Evolutionary conservation across 1,139 yeast genomes (phyloP), one percentile per base, ranked within the genome.

Genomic region (Hemisphaericaspora lyxosophila): DNA sequence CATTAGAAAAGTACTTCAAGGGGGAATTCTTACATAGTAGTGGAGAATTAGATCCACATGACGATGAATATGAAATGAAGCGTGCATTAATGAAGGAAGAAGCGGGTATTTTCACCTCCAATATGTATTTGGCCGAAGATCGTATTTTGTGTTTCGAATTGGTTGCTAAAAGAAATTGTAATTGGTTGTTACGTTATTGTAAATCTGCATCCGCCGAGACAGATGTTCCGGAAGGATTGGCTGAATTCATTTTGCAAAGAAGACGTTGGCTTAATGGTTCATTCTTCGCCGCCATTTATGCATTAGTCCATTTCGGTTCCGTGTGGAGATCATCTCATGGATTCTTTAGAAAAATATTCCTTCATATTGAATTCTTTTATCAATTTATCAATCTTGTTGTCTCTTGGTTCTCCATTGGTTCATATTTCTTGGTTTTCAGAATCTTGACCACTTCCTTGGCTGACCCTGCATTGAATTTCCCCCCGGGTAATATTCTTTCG

Each of bases 331-430:
- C 74, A 5, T 57, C 72, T 7, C 77, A 71, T 54, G 60, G 72
- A 1, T 27, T 69, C 33, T 63, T 62, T 16, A 60, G 76, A 41
- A 70, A 71, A 45, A 24, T 70, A n/a, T 64, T 59, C 42, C 61
- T 71, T 20, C 76, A 71, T 41, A 49, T 71, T 42, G 73, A 68
- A 42, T 71, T 71, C 44, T 38, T 68, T 42, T 71, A 71, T 46
- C 76, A 71, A 46, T 63, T 70, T 42, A 54, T 71, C 47, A 69
- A 59, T 44, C 62, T 71, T 53, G 50, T 71, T 37, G 70, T 85
- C 35, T 80, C 92, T 1, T 85, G 95, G 95, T 85, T 87, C 57
- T 80, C 89, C 7, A 70, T 87, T 46, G 90, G 90, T 29, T 80
- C 89, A 4, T 87, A 82, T 59, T 87, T 84, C 54, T 69, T 87